These are phyloP conservation scores for Fusarium albidum DNA, from an alignment of 2,329 filamentous ascomycete species.

Conservation along the genomic window DNA sequence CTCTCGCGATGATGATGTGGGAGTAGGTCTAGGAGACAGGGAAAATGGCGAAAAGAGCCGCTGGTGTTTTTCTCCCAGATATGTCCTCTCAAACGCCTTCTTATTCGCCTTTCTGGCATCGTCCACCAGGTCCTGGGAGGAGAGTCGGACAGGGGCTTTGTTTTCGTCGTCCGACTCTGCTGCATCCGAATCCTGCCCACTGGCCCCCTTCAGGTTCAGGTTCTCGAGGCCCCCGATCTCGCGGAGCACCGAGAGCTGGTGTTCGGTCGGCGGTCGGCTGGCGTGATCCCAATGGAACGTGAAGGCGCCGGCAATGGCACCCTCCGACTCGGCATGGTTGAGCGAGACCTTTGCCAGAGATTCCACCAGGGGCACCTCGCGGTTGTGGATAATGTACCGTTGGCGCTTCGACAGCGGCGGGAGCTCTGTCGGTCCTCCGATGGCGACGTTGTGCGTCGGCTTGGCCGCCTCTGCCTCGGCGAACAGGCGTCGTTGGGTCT, in stretches of 20 bases:
- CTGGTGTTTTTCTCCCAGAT: slow-evolving; percentile 10
- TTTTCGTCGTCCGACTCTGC: too few species aligned
- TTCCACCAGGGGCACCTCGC: slow-evolving; percentile 16
- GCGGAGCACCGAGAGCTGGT: slow-evolving; percentile 20
- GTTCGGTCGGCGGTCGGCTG: slow-evolving; percentile 16
- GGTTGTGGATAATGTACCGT: slow-evolving; percentile 8
- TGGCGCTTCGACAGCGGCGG: slow-evolving; percentile 6
- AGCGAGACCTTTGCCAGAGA: slow-evolving; percentile 20
- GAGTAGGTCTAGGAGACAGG: too few species aligned
- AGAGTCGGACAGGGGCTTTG: neutral
- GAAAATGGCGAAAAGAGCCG: neutral
- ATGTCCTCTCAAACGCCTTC: slow-evolving; percentile 10
- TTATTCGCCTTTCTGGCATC: slow-evolving; percentile 11
- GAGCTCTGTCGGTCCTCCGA: neutral
- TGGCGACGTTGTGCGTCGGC: neutral
- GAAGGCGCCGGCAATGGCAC: slow-evolving; percentile 30
- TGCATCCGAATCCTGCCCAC: too few species aligned
- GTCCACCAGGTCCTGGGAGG: slow-evolving; percentile 7
- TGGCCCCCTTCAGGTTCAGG: neutral
- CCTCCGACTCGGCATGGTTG: slow-evolving; percentile 27
- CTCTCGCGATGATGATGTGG: too few species aligned
- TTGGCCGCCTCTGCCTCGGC: neutral
- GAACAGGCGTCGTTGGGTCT: neutral
- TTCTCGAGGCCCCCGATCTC: slow-evolving; percentile 12
- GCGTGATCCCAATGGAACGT: slow-evolving; percentile 25